Evolutionary conservation across 2,329 filamentous ascomycete species (phyloP).

Genomic region (Chalaropsis thielavioides): DNA sequence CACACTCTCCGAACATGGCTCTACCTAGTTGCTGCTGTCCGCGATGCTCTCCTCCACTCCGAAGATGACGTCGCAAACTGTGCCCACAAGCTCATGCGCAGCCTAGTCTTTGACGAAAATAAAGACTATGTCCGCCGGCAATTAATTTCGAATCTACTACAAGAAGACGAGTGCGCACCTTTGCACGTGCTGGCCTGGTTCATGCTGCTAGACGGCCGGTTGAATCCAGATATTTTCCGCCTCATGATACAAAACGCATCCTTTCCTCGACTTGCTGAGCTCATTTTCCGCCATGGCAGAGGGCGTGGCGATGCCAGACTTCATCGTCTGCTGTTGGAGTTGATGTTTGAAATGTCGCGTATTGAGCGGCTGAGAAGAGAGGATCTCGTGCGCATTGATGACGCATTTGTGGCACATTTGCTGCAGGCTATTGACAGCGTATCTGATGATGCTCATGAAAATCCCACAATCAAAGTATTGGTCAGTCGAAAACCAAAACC

Average conservation of each 20-base stretch:
- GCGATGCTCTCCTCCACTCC: constrained; percentile 58
- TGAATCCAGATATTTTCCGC: constrained; percentile 63
- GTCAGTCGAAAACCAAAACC: constrained; percentile 34
- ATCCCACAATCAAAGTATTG: constrained; percentile 82
- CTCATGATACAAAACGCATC: constrained; percentile 77
- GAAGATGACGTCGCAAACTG: constrained; percentile 72
- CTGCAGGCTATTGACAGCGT: constrained; percentile 79
- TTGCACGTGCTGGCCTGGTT: constrained; percentile 73
- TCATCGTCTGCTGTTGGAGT: constrained; percentile 67
- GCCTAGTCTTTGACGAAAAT: constrained; percentile 58
- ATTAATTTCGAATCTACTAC: constrained; percentile 76
- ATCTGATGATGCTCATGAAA: constrained; percentile 78
- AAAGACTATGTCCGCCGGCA: constrained; percentile 81
- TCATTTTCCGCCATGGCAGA: constrained; percentile 36
- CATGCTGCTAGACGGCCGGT: constrained; percentile 72
- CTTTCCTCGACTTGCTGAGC: constrained; percentile 68
- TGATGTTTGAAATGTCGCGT: constrained; percentile 92
- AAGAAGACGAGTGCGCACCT: constrained; percentile 73
- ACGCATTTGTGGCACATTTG: constrained; percentile 69
- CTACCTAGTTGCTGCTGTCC: constrained; percentile 58
- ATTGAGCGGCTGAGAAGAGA: constrained; percentile 67
- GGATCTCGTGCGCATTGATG: constrained; percentile 63
- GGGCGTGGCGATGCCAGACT: constrained; percentile 35
- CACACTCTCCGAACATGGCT: constrained; percentile 76
- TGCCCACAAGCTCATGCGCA: constrained; percentile 62